These are phyloP conservation scores for Vanrija sp. DNA, from an alignment of 1,284 basidiomycete species.

Conservation along the genomic window DNA sequence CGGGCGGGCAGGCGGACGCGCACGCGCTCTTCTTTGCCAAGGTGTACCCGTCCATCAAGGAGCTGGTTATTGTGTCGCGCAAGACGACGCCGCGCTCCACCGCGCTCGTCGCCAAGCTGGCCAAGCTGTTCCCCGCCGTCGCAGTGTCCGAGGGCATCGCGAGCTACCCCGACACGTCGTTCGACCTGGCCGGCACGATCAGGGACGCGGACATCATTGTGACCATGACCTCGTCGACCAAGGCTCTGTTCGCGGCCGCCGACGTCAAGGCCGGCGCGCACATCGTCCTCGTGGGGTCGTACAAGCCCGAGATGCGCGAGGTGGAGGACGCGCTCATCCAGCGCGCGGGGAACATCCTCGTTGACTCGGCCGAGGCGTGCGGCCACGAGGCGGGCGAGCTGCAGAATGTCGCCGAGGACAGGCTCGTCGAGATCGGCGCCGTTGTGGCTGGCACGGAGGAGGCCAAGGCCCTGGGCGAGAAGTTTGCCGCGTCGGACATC, in stretches of 20 bases:
- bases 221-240: constrained; percentile 70
- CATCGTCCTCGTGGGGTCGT: constrained; percentile 68
- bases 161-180: constrained; percentile 2
- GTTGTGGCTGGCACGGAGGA: constrained; percentile 1
- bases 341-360: constrained; percentile 57
- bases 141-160: constrained; percentile 22
- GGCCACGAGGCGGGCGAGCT: constrained; percentile 71
- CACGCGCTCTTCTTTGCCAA: constrained; percentile 64
- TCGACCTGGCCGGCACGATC: constrained; percentile 26
- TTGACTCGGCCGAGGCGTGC: constrained; percentile 70
- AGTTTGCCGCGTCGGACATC: constrained; percentile 24
- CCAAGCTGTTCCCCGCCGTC: constrained; percentile 51
- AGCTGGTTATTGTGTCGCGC: constrained; percentile 64
- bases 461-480: neutral
- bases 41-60: constrained; percentile 57
- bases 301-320: constrained; percentile 74
- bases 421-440: constrained; percentile 12
- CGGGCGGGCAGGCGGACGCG: constrained; percentile 60
- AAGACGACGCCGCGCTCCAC: constrained; percentile 56
- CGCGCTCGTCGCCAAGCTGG: constrained; percentile 51
- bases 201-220: constrained; percentile 43
- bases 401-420: constrained; percentile 30
- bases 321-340: constrained; percentile 60
- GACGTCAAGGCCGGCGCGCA: constrained; percentile 58
- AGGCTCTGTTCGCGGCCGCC: constrained; percentile 62